Conservation (phyloP, 352 stramenopile genomes). For the Pythium aphanidermatum region DNA sequence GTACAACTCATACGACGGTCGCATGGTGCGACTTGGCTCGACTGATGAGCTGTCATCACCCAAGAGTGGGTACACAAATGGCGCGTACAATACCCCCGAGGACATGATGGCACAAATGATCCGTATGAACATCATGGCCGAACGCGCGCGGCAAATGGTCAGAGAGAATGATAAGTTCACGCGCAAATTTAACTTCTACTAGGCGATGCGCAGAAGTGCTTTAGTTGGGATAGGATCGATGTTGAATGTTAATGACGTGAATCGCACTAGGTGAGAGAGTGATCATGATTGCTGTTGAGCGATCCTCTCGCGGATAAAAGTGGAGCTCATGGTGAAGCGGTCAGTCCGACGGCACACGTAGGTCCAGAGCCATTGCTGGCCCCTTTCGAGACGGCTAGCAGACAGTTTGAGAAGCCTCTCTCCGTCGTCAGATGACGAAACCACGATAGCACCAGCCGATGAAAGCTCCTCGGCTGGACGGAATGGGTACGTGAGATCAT, state of each 20-base stretch:
- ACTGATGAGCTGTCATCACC: conserved; percentile 11
- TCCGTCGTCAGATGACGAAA: conserved; percentile 79
- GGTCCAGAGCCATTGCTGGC: conserved; percentile 41
- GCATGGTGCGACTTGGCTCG: conserved; percentile 1
- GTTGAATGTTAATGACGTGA: no score
- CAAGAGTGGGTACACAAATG: background rate
- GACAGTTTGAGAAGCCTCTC: no score
- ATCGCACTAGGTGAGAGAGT: no score
- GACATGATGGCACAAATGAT: conserved; percentile 67
- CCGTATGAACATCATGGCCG: conserved; percentile 71
- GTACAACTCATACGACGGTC: conserved; percentile 5
- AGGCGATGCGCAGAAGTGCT: no score
- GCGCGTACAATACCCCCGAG: conserved; percentile 28
- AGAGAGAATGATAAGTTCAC: conserved; percentile 53
- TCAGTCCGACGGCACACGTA: conserved; percentile 81
- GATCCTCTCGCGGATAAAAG: conserved; percentile 76
- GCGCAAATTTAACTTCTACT: conserved; percentile 29
- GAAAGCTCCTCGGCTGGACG: conserved; percentile 81
- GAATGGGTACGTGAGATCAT: conserved; percentile 81
- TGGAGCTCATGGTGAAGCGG: conserved; percentile 78
- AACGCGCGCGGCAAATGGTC: conserved; percentile 56
- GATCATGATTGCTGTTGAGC: no score
- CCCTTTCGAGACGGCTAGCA: conserved; percentile 2
- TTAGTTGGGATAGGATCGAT: no score
- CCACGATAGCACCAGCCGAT: conserved; percentile 83